These are phyloP conservation scores for Silybum marianum DNA, from an alignment of 129 eudicot species.

Conservation along the genomic window DNA sequence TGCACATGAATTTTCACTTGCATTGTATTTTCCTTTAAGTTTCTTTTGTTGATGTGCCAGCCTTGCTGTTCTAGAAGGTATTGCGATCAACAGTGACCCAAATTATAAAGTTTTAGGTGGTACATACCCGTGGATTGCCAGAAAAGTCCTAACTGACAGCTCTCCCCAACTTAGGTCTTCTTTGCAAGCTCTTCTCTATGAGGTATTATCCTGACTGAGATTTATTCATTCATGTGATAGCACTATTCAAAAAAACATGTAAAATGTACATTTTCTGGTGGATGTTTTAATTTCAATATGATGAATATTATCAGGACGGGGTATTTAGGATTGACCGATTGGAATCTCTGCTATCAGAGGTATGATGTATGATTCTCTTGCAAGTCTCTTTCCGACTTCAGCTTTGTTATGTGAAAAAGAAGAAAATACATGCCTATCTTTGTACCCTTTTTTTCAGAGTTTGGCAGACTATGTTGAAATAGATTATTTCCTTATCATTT, in stretches of 20 bases:
- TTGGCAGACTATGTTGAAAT: background rate
- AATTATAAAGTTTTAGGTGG: slow-evolving; percentile 96
- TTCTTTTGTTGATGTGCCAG: slow-evolving; percentile 45
- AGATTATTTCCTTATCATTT: background rate
- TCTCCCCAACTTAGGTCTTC: slow-evolving; percentile 88
- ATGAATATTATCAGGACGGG: slow-evolving; percentile 61
- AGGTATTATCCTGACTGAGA: slow-evolving; percentile 49
- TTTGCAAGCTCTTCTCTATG: slow-evolving; percentile 76
- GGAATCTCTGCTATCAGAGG: slow-evolving; percentile 88
- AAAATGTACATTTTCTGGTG: background rate
- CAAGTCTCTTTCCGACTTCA: background rate
- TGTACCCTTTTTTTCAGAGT: background rate
- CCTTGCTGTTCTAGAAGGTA: slow-evolving; percentile 98
- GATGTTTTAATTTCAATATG: slow-evolving; percentile 7
- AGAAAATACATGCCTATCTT: background rate
- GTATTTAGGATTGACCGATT: slow-evolving; percentile 93
- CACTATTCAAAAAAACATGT: background rate
- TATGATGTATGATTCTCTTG: slow-evolving; percentile 25
- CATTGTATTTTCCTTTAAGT: background rate
- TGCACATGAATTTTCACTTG: background rate
- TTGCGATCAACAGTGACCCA: slow-evolving; percentile 79
- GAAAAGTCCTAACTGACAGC: slow-evolving; percentile 82
- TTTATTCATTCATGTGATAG: background rate
- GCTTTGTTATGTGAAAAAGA: background rate
- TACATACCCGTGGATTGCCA: slow-evolving; percentile 99